Percentiles rank a stretch among this genome's conserved stretches.
These are phyloP conservation scores for Viola odorata DNA, from an alignment of 345 rosid species.

Conservation along the genomic window DNA sequence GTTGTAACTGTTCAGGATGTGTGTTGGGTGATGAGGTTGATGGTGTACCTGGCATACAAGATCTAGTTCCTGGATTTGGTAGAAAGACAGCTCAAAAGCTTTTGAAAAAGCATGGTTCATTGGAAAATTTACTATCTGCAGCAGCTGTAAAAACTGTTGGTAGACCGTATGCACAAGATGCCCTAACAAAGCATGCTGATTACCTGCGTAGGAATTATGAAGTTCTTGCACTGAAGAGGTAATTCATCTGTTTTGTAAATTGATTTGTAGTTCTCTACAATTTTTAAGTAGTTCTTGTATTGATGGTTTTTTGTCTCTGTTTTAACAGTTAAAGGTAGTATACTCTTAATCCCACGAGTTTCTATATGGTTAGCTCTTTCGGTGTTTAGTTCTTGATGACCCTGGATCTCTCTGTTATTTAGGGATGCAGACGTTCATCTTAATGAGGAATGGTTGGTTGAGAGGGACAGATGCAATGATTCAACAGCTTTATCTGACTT, in stretches of 20 bases:
- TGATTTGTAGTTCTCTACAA: not conserved
- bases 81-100: conserved; percentile 79
- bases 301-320: no score
- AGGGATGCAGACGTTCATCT: conserved; percentile 74
- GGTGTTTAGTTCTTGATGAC: conserved; percentile 6
- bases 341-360: no score
- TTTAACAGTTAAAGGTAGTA: no score
- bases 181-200: conserved; percentile 73
- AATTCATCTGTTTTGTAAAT: not conserved
- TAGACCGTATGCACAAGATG: conserved; percentile 74
- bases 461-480: conserved; percentile 60
- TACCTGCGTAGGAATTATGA: conserved; percentile 80
- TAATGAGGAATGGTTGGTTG: conserved; percentile 69
- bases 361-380: not conserved
- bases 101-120: conserved; percentile 73
- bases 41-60: conserved; percentile 87
- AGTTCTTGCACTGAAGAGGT: conserved; percentile 82
- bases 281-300: not conserved
- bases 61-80: conserved; percentile 79
- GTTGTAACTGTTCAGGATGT: conserved; percentile 45
- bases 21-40: conserved; percentile 89
- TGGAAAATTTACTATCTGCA: conserved; percentile 71
- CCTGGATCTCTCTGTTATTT: conserved; percentile 6
- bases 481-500: conserved; percentile 45
- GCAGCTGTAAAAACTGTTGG: conserved; percentile 88